Evolutionary conservation across 2,329 filamentous ascomycete genomes (phyloP).

Genomic region (Xylariaceae sp.): DNA sequence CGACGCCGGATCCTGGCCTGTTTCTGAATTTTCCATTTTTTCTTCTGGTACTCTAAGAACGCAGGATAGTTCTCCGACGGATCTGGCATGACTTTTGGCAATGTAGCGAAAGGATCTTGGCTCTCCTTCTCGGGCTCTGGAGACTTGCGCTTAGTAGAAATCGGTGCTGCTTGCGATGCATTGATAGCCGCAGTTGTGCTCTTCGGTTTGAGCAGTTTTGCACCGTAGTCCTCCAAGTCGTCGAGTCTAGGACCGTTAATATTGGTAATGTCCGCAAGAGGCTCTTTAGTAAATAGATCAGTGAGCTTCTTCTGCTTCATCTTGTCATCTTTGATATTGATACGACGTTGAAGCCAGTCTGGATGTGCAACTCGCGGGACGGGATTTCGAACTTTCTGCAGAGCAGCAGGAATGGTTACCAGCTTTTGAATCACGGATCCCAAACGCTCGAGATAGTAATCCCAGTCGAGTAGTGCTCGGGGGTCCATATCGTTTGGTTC

Average conservation of each 20-base stretch:
- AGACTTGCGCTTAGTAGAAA: constrained; percentile 67
- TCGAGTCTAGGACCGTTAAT: constrained; percentile 49
- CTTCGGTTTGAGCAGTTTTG: constrained; percentile 63
- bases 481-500: constrained; percentile 90
- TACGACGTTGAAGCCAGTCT: constrained; percentile 91
- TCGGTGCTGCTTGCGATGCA: constrained; percentile 51
- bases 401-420: constrained; percentile 93
- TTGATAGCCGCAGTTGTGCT: constrained; percentile 51
- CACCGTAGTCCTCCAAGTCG: constrained; percentile 81
- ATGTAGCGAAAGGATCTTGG: constrained; percentile 72
- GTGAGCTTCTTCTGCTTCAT: constrained; percentile 99
- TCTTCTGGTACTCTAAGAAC: constrained; percentile 91
- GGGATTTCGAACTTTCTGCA: constrained; percentile 92
- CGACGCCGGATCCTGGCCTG: constrained; percentile 79
- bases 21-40: constrained; percentile 98
- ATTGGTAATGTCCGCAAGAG: constrained; percentile 71
- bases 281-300: constrained; percentile 73
- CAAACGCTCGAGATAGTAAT: constrained; percentile 93
- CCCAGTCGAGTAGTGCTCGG: constrained; percentile 86
- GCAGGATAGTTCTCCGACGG: constrained; percentile 82
- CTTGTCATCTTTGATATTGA: constrained; percentile 92
- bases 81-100: constrained; percentile 80
- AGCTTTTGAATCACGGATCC: constrained; percentile 98
- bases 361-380: constrained; percentile 91
- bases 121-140: constrained; percentile 61